Evolutionary conservation across 352 stramenopile genomes (phyloP).

Genomic region (Pelagophyceae sp.): DNA sequence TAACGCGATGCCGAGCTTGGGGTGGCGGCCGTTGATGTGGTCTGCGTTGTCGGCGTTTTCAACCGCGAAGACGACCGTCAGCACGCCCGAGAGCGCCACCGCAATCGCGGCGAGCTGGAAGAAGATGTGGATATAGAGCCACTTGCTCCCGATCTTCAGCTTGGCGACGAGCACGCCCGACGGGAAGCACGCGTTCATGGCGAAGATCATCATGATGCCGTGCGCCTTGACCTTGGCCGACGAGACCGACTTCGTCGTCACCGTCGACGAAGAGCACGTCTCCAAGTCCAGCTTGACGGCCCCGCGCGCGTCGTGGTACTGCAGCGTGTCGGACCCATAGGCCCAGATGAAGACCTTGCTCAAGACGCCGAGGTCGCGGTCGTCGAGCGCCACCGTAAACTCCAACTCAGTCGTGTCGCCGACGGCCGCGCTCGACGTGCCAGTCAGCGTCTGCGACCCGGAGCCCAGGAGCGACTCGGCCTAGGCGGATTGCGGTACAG

Average conservation of each 20-base stretch:
- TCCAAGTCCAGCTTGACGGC: conserved; percentile 3
- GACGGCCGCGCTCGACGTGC: not conserved
- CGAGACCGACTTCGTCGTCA: not conserved
- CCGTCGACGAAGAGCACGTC: not conserved
- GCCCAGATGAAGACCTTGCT: conserved; percentile 1
- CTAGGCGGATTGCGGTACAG: no score
- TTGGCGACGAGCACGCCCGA: not conserved
- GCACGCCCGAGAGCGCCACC: not conserved
- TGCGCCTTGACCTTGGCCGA: not conserved
- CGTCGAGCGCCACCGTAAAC: not conserved
- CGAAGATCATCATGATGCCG: not conserved
- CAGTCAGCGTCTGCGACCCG: not conserved
- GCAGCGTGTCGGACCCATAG: not conserved
- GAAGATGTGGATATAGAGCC: conserved; percentile 1
- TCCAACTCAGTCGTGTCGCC: not conserved
- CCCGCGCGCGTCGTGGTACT: not conserved
- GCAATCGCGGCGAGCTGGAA: not conserved
- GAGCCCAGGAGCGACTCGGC: no score
- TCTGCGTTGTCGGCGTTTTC: not conserved
- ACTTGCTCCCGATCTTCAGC: not conserved
- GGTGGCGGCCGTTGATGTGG: not conserved
- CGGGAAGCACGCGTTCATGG: not conserved
- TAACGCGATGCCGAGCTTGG: not conserved
- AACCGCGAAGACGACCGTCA: not conserved
- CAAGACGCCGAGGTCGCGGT: not conserved